phyloP scores from a whole-genome alignment of 2,329 filamentous ascomycete species.

The Magnaporthiopsis incrustans region DNA sequence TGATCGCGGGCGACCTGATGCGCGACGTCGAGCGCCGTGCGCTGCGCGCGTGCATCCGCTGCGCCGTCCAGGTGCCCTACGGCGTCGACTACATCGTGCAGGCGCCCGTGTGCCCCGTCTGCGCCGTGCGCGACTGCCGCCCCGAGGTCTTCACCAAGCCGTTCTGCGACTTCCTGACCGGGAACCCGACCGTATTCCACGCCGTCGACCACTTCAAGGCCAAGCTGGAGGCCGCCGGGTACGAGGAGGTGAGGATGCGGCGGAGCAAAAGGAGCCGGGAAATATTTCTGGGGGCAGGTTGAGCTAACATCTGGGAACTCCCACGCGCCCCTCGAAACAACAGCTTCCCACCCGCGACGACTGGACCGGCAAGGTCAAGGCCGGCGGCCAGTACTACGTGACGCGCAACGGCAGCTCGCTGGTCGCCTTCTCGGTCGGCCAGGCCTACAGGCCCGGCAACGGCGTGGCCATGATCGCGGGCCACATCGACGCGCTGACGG shows the following conservation, averaged over 20 bases:
- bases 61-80: constrained; percentile 29
- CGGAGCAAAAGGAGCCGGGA: too few species aligned
- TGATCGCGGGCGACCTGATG: constrained; percentile 2
- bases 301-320: constrained; percentile 13
- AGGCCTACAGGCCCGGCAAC: constrained; percentile 26
- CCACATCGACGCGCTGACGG: constrained; percentile 87
- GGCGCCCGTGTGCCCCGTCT: constrained; percentile 24
- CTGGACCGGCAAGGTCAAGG: constrained; percentile 65
- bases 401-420: constrained; percentile 27
- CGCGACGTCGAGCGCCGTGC: not conserved
- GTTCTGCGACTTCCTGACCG: constrained; percentile 78
- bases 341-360: constrained; percentile 69
- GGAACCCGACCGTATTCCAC: constrained; percentile 92
- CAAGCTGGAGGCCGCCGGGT: constrained; percentile 66
- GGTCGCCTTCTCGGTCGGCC: constrained; percentile 28
- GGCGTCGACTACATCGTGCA: constrained; percentile 19
- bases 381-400: constrained; percentile 47
- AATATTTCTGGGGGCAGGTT: not conserved
- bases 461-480: constrained; percentile 55
- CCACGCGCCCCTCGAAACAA: not conserved
- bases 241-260: constrained; percentile 49
- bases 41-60: constrained; percentile 2
- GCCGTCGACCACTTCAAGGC: constrained; percentile 71
- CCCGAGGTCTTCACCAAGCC: constrained; percentile 69
- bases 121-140: constrained; percentile 30